Evolutionary conservation across 805 yeast species (phyloP).

Genomic region (Jamesozyma lodderae): DNA sequence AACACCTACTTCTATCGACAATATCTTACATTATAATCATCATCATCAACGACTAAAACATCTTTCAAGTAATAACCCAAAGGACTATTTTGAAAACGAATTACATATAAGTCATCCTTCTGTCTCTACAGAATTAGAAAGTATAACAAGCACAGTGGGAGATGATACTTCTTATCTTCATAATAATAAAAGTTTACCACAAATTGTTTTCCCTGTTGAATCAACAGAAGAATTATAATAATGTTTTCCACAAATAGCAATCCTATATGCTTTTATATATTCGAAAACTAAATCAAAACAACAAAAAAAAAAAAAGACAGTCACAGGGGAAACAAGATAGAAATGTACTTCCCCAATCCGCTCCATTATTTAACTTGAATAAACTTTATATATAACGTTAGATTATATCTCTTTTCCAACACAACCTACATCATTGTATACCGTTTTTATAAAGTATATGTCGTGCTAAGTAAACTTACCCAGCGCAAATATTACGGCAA

Average conservation of each 20-base stretch:
- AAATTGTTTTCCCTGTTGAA: neutral
- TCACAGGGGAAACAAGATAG: too few relatives aligned
- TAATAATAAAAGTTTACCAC: slow-evolving; percentile 4
- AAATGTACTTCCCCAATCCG: too few relatives aligned
- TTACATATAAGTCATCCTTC: slow-evolving; percentile 4
- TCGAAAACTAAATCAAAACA: neutral
- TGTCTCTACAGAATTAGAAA: slow-evolving; percentile 15
- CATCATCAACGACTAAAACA: neutral
- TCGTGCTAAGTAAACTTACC: too few relatives aligned
- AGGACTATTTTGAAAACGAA: neutral
- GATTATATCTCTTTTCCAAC: too few relatives aligned
- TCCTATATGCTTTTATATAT: too few relatives aligned
- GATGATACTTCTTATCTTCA: slow-evolving; percentile 22
- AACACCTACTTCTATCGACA: slow-evolving; percentile 4
- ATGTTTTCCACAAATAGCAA: too few relatives aligned
- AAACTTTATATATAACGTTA: too few relatives aligned
- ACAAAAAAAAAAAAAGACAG: too few relatives aligned
- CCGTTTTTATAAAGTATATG: too few relatives aligned
- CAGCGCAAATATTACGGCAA: too few relatives aligned
- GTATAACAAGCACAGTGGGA: slow-evolving; percentile 24
- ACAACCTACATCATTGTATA: too few relatives aligned
- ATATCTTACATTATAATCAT: slow-evolving; percentile 1
- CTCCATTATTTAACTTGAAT: too few relatives aligned
- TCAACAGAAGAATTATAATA: neutral
- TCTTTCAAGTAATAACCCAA: neutral